phyloP scores from a whole-genome alignment of 1,139 yeast species.

The Entelexis sorbosivorans region DNA sequence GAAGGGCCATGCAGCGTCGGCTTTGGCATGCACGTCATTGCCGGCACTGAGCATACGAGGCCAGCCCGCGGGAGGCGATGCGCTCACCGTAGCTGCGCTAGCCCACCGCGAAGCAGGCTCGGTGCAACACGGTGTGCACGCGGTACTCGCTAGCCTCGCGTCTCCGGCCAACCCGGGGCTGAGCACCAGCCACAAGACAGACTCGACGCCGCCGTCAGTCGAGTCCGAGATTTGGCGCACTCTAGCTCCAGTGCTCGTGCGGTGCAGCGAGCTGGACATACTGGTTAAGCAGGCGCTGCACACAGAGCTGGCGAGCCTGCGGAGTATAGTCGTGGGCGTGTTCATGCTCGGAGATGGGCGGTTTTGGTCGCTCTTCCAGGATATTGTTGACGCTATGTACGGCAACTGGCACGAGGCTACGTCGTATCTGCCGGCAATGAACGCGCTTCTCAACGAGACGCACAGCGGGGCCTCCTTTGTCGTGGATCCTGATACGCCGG shows the following conservation, averaged over 20 bases:
- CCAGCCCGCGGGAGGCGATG: not conserved
- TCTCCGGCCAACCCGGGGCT: no score
- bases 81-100: not conserved
- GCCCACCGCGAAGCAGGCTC: not conserved
- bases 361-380: constrained; percentile 12
- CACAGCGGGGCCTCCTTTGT: not conserved
- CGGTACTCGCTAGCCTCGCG: not conserved
- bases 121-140: not conserved
- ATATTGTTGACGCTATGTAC: not conserved
- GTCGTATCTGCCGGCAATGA: not conserved
- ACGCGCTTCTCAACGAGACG: not conserved
- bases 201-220: not conserved
- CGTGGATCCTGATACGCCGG: not conserved
- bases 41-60: not conserved
- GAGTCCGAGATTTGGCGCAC: constrained; percentile 2
- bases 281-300: not conserved
- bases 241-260: not conserved
- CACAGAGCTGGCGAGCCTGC: not conserved
- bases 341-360: constrained; percentile 9
- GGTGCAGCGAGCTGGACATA: constrained; percentile 2
- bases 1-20: not conserved
- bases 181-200: no score
- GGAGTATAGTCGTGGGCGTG: constrained; percentile 1
- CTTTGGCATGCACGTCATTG: not conserved
- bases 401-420: not conserved